phyloP scores from a whole-genome alignment of 306 rosid species.

The Prunus davidiana region DNA sequence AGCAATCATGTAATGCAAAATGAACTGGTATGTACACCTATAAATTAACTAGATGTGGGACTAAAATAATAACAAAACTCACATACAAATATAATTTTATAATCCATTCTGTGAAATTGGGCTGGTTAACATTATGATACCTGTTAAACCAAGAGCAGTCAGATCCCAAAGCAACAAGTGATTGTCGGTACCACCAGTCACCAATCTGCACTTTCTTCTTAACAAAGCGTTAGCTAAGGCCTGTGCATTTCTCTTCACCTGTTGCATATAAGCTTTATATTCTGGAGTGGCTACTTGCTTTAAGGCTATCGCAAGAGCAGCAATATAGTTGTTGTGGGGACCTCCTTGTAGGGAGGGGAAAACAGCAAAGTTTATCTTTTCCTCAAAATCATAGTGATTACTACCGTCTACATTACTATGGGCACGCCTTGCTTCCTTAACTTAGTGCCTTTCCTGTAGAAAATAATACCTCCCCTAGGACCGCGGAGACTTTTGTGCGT shows the following conservation, averaged over 20 bases:
- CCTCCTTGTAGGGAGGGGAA: constrained; percentile 88
- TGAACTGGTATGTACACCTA: background rate
- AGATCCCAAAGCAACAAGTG: constrained; percentile 91
- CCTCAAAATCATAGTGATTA: constrained; percentile 60
- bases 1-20: background rate
- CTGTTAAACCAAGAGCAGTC: constrained; percentile 66
- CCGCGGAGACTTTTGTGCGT: constrained; percentile 91
- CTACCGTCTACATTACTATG: constrained; percentile 45
- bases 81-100: background rate
- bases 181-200: constrained; percentile 84
- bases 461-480: constrained; percentile 85
- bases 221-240: constrained; percentile 70
- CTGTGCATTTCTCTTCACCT: constrained; percentile 82
- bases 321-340: constrained; percentile 81
- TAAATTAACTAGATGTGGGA: background rate
- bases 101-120: background rate
- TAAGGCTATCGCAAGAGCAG: constrained; percentile 83
- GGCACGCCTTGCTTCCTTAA: constrained; percentile 50
- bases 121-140: constrained; percentile 28
- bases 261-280: constrained; percentile 71
- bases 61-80: background rate
- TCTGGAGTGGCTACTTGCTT: constrained; percentile 79
- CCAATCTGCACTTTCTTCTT: constrained; percentile 81
- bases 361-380: constrained; percentile 74
- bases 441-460: constrained; percentile 66